phyloP scores from a whole-genome alignment of 2,329 filamentous ascomycete genomes.

The Ceratocystis papillata region DNA sequence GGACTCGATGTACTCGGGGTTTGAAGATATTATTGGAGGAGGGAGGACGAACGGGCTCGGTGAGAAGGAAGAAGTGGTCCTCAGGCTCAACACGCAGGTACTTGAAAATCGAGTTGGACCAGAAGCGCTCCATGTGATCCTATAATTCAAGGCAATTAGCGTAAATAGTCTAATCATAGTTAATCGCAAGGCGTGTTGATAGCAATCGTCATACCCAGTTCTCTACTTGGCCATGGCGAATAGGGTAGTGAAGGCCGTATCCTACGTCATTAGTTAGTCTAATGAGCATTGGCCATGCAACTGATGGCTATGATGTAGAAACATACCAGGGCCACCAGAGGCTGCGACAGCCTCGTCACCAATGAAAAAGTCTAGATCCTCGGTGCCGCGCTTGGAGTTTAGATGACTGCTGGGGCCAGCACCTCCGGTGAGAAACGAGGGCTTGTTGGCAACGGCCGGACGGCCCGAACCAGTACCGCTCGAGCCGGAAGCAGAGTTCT shows the following conservation, averaged over 20 bases:
- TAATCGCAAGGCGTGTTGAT: not conserved
- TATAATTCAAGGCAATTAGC: constrained; percentile 31
- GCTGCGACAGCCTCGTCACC: constrained; percentile 89
- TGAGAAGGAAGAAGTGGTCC: constrained; percentile 96
- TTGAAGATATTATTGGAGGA: constrained; percentile 15
- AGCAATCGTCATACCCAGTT: constrained; percentile 65
- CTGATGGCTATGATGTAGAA: constrained; percentile 24
- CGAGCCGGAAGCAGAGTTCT: constrained; percentile 59
- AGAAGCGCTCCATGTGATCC: constrained; percentile 99
- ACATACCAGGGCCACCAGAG: constrained; percentile 64
- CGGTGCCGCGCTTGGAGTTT: constrained; percentile 85
- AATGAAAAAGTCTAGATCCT: constrained; percentile 98
- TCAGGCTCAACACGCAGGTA: constrained; percentile 96
- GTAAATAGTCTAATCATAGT: constrained; percentile 26
- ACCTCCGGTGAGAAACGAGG: constrained; percentile 85
- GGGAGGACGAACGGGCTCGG: constrained; percentile 67
- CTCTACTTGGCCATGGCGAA: constrained; percentile 95
- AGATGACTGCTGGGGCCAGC: constrained; percentile 74
- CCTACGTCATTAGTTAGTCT: constrained; percentile 40
- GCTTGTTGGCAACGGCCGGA: constrained; percentile 85
- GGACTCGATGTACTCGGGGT: constrained; percentile 16
- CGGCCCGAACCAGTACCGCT: constrained; percentile 75
- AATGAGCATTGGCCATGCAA: constrained; percentile 13
- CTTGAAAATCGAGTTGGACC: constrained; percentile 99
- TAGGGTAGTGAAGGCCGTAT: constrained; percentile 94